These are phyloP conservation scores for Juglanconis juglandina DNA, from an alignment of 2,329 filamentous ascomycete genomes.

Conservation along the genomic window DNA sequence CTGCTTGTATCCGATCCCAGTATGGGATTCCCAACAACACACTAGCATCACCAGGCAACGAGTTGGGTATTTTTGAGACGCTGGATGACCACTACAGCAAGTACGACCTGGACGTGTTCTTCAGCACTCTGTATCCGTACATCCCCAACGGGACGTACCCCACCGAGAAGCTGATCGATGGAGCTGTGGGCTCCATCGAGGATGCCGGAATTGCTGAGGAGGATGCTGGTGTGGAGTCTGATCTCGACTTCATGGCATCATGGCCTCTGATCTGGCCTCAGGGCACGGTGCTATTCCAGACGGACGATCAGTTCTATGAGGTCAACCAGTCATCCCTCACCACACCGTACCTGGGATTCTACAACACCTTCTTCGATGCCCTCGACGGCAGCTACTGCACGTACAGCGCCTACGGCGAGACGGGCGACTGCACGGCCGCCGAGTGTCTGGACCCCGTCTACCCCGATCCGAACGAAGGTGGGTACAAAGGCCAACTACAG, in stretches of 20 bases:
- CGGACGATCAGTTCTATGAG: conserved; percentile 28
- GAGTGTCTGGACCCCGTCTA: conserved; percentile 45
- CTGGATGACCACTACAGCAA: conserved; percentile 16
- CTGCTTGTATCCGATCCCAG: conserved; percentile 18
- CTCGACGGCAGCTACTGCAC: conserved; percentile 42
- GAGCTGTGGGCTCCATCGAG: conserved; percentile 21
- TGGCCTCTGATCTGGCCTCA: conserved; percentile 52
- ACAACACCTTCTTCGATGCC: conserved; percentile 45
- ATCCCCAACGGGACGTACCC: conserved; percentile 29
- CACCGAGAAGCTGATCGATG: conserved; percentile 23
- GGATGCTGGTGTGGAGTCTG: conserved; percentile 31
- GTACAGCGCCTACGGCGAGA: conserved; percentile 43
- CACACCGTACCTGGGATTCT: conserved; percentile 28
- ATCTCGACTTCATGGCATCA: conserved; percentile 46
- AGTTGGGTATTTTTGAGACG: conserved; percentile 19
- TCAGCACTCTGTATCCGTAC: conserved; percentile 18
- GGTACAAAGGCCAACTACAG: conserved; percentile 44
- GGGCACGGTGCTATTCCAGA: conserved; percentile 31
- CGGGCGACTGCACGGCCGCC: conserved; percentile 36
- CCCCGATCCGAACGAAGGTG: conserved; percentile 44
- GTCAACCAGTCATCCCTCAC: conserved; percentile 18
- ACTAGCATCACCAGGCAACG: conserved; percentile 16
- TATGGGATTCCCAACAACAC: conserved; percentile 18
- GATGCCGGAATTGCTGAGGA: background rate
- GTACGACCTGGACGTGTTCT: conserved; percentile 18